phyloP scores from a whole-genome alignment of 2,329 filamentous ascomycete genomes.

The Scleromitrula shiraiana region DNA sequence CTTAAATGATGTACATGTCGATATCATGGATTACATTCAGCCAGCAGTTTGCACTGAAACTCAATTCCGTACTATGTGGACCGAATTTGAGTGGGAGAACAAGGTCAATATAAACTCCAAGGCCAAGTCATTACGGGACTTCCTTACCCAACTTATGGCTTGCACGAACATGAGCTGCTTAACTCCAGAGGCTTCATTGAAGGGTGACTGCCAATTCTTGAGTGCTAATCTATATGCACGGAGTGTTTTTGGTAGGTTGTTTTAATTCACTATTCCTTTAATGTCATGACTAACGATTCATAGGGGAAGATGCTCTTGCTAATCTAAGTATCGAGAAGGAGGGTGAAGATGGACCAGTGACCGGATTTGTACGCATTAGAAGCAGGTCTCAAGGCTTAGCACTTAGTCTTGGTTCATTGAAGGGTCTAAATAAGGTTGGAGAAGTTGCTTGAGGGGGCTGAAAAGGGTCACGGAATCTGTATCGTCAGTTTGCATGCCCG shows the following conservation, averaged over 20 bases:
- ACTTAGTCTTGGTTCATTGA: constrained; percentile 85
- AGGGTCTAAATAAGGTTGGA: constrained; percentile 80
- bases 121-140: constrained; percentile 82
- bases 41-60: constrained; percentile 94
- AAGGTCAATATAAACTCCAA: constrained; percentile 99
- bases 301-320: constrained; percentile 95
- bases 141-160: constrained; percentile 90
- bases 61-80: constrained; percentile 99
- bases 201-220: constrained; percentile 96
- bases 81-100: constrained; percentile 99
- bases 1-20: constrained; percentile 93
- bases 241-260: constrained; percentile 88
- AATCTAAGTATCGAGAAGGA: constrained; percentile 98
- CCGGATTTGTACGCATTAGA: constrained; percentile 94
- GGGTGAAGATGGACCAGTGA: constrained; percentile 88
- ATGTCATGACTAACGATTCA: constrained; percentile 18
- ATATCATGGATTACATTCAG: constrained; percentile 99
- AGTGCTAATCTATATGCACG: constrained; percentile 94
- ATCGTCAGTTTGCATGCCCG: constrained; percentile 4
- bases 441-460: constrained; percentile 24
- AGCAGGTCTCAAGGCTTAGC: constrained; percentile 94
- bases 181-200: constrained; percentile 90
- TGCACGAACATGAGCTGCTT: constrained; percentile 98
- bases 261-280: not conserved
- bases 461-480: constrained; percentile 5